Conservation (phyloP, 2,329 filamentous ascomycete species). For the Juglanconis sp. region DNA sequence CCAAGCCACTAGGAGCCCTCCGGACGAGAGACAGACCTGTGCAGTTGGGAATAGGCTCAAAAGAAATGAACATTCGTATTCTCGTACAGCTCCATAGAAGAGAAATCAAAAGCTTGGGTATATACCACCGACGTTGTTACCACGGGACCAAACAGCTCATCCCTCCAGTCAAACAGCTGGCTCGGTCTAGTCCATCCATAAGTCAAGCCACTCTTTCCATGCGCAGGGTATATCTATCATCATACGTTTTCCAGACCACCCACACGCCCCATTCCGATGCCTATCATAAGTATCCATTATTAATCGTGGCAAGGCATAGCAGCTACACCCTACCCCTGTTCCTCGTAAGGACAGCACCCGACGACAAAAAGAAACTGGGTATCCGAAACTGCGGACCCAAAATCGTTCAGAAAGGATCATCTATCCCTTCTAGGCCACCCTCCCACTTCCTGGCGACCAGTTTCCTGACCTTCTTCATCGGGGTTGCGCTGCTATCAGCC, state of each 20-base stretch:
- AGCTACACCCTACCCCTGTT: no score
- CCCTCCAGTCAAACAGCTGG: not conserved
- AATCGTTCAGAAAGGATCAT: slow-evolving; percentile 35
- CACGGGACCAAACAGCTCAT: not conserved
- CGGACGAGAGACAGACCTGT: no score
- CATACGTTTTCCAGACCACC: no score
- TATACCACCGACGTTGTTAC: not conserved
- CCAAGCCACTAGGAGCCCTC: no score
- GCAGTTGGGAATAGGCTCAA: no score
- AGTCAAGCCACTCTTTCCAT: no score
- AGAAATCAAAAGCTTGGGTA: not conserved
- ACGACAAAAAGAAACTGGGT: not conserved
- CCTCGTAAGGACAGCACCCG: not conserved
- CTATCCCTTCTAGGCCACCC: slow-evolving; percentile 30
- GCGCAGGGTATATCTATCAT: no score
- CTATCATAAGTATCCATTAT: no score
- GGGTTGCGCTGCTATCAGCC: slow-evolving; percentile 35
- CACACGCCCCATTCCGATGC: no score
- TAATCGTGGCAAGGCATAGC: no score
- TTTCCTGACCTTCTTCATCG: slow-evolving; percentile 50
- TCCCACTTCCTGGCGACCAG: slow-evolving; percentile 49
- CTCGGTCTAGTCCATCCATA: no score
- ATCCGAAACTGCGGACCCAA: not conserved
- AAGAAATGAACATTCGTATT: not conserved
- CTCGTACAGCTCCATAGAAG: not conserved